Conservation (phyloP, 2,329 filamentous ascomycete species). For the Aureobasidium subglaciale region DNA sequence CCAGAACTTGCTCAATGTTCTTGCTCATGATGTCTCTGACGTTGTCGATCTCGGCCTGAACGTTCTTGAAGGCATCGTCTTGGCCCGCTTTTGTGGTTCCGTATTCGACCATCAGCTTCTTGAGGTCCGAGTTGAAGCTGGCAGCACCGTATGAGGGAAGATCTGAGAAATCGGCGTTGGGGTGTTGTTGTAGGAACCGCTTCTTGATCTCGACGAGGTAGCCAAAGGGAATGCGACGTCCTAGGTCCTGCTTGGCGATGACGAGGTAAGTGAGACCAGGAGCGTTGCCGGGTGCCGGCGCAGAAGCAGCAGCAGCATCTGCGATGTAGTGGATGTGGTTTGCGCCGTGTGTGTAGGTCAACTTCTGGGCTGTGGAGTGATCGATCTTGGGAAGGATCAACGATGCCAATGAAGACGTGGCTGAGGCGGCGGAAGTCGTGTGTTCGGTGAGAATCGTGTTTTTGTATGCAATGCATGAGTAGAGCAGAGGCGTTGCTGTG, state of each 20-base stretch:
- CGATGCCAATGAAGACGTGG: constrained; percentile 80
- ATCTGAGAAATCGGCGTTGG: constrained; percentile 62
- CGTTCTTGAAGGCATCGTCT: constrained; percentile 75
- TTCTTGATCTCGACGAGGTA: constrained; percentile 87
- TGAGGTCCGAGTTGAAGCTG: constrained; percentile 74
- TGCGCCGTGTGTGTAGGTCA: constrained; percentile 78
- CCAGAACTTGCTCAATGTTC: constrained; percentile 84
- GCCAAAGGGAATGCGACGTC: constrained; percentile 84
- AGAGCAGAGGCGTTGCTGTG: constrained; percentile 30
- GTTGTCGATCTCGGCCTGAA: constrained; percentile 84
- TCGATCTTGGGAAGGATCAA: constrained; percentile 92
- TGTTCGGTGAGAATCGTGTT: constrained; percentile 91
- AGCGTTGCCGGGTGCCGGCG: constrained; percentile 32
- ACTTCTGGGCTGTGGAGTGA: constrained; percentile 72
- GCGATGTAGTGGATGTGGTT: constrained; percentile 96
- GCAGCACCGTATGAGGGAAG: constrained; percentile 87
- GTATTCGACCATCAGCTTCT: constrained; percentile 72
- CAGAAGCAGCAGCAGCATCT: constrained; percentile 48
- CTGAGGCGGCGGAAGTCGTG: constrained; percentile 74
- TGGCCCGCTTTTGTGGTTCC: constrained; percentile 69
- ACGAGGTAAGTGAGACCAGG: constrained; percentile 89
- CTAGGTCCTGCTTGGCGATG: constrained; percentile 71
- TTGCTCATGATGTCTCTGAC: constrained; percentile 88
- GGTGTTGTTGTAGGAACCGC: constrained; percentile 70
- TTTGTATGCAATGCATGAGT: constrained; percentile 85